Base-by-base conservation (phyloP, 352 stramenopile species). In the Globisporangium nodosum region DNA sequence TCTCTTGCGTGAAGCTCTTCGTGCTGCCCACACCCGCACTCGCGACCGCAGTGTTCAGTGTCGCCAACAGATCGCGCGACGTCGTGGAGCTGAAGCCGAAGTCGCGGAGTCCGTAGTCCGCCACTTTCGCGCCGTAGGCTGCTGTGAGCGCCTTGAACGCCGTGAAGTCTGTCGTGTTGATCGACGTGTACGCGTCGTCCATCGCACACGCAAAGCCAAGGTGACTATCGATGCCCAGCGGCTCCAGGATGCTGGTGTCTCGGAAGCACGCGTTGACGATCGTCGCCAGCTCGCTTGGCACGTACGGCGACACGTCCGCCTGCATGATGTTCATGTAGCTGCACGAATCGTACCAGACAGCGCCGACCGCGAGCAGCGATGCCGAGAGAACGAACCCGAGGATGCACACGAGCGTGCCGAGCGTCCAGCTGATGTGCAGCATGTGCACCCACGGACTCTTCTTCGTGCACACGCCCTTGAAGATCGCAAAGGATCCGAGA, bases 301-400 rank as follows among this genome's bases (percentile, higher is more conserved):
- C 85, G 48, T 88, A 93, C 30, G 84, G 80, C 37, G 79, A 77
- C 55, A 90, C 76, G 50, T 93, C 76, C 13, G 68, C 65, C 58
- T 90, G 80, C 18, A 92, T 37, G n/a, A 92, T 73, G 58, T 81
- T 86, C 74, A 93, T 84, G 63, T 93, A 92, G 51, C 83, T 82
- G 68, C 84, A 93, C 16, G 74, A 77, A 49, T 93, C 84, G 57
- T 80, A 91, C 80, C 80, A 93, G 39, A 93, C 66, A 42, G 81
- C 84, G 16, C 74, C 78, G 24, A 93, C 80, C 2, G 84, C 84
- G 12, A 93, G 74, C 15, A 93, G 64, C 1, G 78, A 88, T 6
- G 81, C 72, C 1, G 81, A 79, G 3, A 92, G 59, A 7, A 92
- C 78, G 49, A 94, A 94, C 16, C 80, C 81, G n/a, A 92, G 47